Evolutionary conservation across 345 rosid genomes (phyloP).

Genomic region (Gossypium bickii): DNA sequence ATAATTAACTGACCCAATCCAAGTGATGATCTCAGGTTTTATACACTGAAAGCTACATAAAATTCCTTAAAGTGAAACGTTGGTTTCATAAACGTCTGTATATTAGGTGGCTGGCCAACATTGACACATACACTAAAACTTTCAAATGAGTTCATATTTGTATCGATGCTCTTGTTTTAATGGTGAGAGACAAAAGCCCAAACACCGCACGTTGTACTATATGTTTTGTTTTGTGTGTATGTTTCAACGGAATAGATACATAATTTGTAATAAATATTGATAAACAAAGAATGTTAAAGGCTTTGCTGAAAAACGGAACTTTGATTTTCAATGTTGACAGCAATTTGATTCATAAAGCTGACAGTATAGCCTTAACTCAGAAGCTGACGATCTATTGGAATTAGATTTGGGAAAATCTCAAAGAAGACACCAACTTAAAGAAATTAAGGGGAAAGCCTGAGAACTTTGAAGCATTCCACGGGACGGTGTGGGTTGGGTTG

Average conservation of each 20-base stretch:
- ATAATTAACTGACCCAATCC: conserved; percentile 6
- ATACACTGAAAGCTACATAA: not conserved
- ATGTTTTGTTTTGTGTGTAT: not conserved
- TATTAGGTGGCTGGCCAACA: not conserved
- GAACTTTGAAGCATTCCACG: conserved; percentile 5
- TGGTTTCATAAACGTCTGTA: not conserved
- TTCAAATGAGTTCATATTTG: not conserved
- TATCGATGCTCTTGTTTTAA: not conserved
- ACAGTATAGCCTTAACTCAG: not conserved
- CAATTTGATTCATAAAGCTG: not conserved
- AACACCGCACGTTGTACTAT: not conserved
- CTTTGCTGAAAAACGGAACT: not conserved
- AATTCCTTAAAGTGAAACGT: conserved; percentile 2
- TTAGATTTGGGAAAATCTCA: too few species aligned
- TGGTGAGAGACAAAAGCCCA: not conserved
- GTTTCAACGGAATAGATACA: not conserved
- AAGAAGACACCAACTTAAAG: too few species aligned
- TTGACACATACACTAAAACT: not conserved
- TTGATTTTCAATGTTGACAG: not conserved
- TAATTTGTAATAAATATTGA: not conserved
- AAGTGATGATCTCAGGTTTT: not conserved
- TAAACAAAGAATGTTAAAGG: not conserved
- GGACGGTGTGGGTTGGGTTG: not conserved
- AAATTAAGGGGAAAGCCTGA: too few species aligned
- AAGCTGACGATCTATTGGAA: not conserved